Percentiles rank a stretch among this genome's conserved stretches.
These are phyloP conservation scores for Lumnitzera racemosa DNA, from an alignment of 345 rosid genomes.

Conservation along the genomic window DNA sequence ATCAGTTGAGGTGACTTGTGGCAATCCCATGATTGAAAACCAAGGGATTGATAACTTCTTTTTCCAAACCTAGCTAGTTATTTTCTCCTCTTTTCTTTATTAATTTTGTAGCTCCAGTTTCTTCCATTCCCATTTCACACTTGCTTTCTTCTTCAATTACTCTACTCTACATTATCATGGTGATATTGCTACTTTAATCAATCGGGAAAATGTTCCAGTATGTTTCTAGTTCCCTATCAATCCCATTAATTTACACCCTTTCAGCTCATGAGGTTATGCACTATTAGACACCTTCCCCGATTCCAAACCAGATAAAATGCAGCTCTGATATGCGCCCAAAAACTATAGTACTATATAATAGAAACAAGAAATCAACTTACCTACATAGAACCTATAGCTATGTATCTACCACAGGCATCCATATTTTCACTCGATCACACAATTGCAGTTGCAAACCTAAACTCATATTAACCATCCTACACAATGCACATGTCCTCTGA, in stretches of 20 bases:
- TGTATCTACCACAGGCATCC: conserved; percentile 75
- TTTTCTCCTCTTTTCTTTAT: conserved; percentile 1
- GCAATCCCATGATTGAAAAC: conserved; percentile 63
- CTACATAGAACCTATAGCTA: conserved; percentile 17
- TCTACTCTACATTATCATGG: background rate
- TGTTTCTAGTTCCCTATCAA: too few relatives aligned
- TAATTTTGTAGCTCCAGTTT: conserved; percentile 4
- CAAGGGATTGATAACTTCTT: conserved; percentile 14
- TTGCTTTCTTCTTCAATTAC: background rate
- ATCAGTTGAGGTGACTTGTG: conserved; percentile 54
- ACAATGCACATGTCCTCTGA: conserved; percentile 34
- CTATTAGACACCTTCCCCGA: too few relatives aligned
- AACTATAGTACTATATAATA: conserved; percentile 3
- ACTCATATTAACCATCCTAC: conserved; percentile 32
- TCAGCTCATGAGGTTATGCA: too few relatives aligned
- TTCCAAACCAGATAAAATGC: too few relatives aligned
- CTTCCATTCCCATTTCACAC: background rate
- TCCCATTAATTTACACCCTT: too few relatives aligned
- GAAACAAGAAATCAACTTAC: conserved; percentile 5
- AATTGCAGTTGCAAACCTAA: conserved; percentile 27
- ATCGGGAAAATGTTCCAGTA: too few relatives aligned
- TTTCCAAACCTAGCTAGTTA: conserved; percentile 2
- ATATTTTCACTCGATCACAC: conserved; percentile 27
- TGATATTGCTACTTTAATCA: background rate
- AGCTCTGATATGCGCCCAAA: background rate